Evolutionary conservation across 2,329 filamentous ascomycete species (phyloP).

Genomic region (Botryosphaeria dothidea): DNA sequence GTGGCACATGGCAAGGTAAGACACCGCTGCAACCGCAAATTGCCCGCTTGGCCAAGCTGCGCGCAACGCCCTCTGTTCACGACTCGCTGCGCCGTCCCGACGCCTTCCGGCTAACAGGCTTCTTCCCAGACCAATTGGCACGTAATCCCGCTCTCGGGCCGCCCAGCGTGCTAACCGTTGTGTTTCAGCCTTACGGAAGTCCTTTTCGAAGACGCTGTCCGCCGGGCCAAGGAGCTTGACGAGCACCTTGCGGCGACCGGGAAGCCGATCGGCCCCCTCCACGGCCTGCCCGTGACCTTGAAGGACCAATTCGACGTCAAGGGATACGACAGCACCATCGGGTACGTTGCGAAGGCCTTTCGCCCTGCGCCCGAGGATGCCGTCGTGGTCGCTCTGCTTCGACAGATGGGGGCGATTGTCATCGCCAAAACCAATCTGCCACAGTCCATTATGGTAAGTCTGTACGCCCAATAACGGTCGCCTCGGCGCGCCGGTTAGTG

Average conservation of each 20-base stretch:
- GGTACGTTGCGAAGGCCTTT: constrained; percentile 61
- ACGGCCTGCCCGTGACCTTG: constrained; percentile 50
- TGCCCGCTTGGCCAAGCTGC: background rate
- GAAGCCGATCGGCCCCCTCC: constrained; percentile 46
- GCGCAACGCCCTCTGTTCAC: background rate
- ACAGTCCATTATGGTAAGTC: constrained; percentile 57
- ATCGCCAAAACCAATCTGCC: constrained; percentile 59
- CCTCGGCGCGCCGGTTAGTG: constrained; percentile 45
- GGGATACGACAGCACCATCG: constrained; percentile 52
- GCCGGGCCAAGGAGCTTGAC: constrained; percentile 44
- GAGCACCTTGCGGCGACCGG: constrained; percentile 37
- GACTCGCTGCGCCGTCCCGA: background rate
- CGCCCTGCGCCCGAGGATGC: constrained; percentile 53
- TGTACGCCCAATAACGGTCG: constrained; percentile 63
- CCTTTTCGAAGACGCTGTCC: constrained; percentile 46
- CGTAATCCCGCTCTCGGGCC: constrained; percentile 11
- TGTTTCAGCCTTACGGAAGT: constrained; percentile 38
- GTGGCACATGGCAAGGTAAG: constrained; percentile 12
- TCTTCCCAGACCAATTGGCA: constrained; percentile 18
- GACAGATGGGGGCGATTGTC: constrained; percentile 52
- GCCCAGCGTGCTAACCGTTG: constrained; percentile 3
- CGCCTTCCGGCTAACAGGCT: constrained; percentile 3
- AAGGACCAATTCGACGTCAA: constrained; percentile 54
- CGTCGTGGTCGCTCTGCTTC: constrained; percentile 52
- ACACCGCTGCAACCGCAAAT: background rate